phyloP scores from a whole-genome alignment of 202 grass and related monocot genomes.

The Tripidium arundinaceum region DNA sequence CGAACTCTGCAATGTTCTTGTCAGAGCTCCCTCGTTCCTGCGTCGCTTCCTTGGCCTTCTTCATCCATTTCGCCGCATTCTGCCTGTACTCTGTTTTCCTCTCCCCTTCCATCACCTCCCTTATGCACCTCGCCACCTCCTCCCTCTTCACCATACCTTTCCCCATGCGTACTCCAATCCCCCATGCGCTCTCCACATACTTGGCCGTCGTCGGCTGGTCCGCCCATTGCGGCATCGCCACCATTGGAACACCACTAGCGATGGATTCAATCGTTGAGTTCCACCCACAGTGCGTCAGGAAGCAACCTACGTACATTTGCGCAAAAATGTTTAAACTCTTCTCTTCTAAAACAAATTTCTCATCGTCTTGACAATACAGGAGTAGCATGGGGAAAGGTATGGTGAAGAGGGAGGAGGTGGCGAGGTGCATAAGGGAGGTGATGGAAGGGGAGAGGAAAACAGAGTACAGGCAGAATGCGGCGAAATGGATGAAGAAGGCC shows the following conservation, averaged over 20 bases:
- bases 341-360: too few relatives aligned
- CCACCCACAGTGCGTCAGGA: slow-evolving; percentile 81
- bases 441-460: background rate
- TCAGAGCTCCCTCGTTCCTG: background rate
- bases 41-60: background rate
- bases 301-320: slow-evolving; percentile 19
- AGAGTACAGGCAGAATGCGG: background rate
- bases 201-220: background rate
- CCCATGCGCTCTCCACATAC: background rate
- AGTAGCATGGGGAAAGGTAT: too few relatives aligned
- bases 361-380: too few relatives aligned
- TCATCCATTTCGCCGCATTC: background rate
- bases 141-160: background rate
- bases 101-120: background rate
- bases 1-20: background rate
- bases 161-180: background rate
- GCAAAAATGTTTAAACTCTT: too few relatives aligned
- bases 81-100: background rate
- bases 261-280: slow-evolving; percentile 48
- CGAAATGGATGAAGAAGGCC: background rate
- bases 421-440: background rate
- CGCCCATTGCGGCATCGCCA: background rate
- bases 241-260: background rate
- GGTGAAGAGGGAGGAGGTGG: background rate
- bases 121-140: background rate